Evolutionary conservation across 2,329 filamentous ascomycete genomes (phyloP).

Genomic region (Apiospora aurea): DNA sequence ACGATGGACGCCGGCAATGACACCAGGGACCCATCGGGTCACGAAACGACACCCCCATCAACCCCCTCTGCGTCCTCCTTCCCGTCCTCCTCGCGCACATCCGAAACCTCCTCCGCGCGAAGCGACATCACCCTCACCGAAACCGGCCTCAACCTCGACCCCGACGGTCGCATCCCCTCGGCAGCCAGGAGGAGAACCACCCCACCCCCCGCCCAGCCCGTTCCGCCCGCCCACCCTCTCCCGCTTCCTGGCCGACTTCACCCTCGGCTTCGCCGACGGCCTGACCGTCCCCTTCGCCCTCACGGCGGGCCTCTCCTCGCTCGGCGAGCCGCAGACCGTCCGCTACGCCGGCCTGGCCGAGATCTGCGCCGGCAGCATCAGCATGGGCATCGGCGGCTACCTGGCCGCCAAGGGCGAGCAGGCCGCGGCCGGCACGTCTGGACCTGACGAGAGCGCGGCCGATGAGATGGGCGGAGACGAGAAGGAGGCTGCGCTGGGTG

Average conservation of each 20-base stretch:
- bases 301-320: constrained; percentile 73
- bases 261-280: constrained; percentile 80
- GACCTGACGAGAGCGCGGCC: neutral
- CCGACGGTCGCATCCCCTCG: neutral
- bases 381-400: constrained; percentile 79
- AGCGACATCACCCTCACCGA: constrained; percentile 22
- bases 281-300: constrained; percentile 82
- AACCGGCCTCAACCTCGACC: neutral
- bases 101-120: constrained; percentile 1
- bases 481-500: constrained; percentile 27
- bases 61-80: neutral
- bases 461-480: constrained; percentile 39
- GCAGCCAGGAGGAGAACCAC: neutral
- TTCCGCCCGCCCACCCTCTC: constrained; percentile 30
- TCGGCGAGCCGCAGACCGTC: constrained; percentile 70
- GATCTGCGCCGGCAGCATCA: constrained; percentile 77
- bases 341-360: constrained; percentile 78
- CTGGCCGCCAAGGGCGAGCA: constrained; percentile 68
- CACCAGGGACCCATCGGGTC: neutral
- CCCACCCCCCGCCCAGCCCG: neutral
- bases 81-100: neutral
- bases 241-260: constrained; percentile 65
- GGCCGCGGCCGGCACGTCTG: constrained; percentile 18
- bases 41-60: neutral
- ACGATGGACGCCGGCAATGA: neutral